Base-by-base conservation (phyloP, 202 grass and related monocot species). In the Zizania palustris region DNA sequence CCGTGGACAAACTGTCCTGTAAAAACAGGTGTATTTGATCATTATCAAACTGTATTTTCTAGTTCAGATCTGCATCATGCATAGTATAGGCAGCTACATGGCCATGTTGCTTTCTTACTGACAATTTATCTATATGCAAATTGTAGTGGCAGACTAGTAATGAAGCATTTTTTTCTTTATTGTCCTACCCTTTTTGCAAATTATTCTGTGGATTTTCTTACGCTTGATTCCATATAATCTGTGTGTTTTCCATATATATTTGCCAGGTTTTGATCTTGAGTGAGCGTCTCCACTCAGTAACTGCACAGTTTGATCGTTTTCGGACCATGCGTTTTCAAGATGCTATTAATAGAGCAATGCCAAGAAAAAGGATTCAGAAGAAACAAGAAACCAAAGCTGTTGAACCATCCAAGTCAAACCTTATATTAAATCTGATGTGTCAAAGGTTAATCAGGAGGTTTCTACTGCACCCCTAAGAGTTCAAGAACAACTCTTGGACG, bases 261-360 rank as follows among this genome's bases (percentile, higher is more conserved):
- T 81, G 74, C 44, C 80, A 99, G 92, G 92, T 96, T 89, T 72
- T 99, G 69, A 99, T 99, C 90, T 85, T 96, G 60, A 89, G 92
- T 37, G 89, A 96, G 55, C 83, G 85, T 68, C 92, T 99, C 60
- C 87, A 96, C 55, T 85, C 87, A 15, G 91, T 99, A 51, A 95
- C 87, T 71, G 75, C 83, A 79, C 89, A 90, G 72, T 95, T 99
- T 85, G 91, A 99, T 72, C 88, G 51, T 45, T 85, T 95, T 60
- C 81, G 96, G 57, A 89, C 96, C 36, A 82, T 88, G 63, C 91
- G 85, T 18, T 99, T 93, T 81, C 96, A 95, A 90, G 91, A 99
- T 49, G 89, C 89, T 57, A 90, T 96, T 60, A 99, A 81, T 63
- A 92, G 89, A 87, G 85, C 72, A 64, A 92, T 73, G 87, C 89